Base-by-base conservation (phyloP, 78 protist species). In the Polysphondylium violaceum region DNA sequence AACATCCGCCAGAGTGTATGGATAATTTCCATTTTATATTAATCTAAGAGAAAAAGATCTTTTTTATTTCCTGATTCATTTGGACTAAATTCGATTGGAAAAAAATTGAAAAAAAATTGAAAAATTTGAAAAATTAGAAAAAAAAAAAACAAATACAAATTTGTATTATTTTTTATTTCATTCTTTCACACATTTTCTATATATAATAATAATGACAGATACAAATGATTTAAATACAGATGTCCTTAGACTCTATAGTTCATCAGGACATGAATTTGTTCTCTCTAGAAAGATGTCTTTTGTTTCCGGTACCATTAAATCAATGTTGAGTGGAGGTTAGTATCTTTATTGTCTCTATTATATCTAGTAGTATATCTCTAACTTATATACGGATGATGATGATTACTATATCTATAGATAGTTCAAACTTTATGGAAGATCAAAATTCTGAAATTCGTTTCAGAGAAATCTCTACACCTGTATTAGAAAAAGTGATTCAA, bases 301-400 rank as follows among this genome's bases (percentile, higher is more conserved):
- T 69, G 95, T 96, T 25, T 87, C 95, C 14, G 97, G 96, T 61
- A 93, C 96, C 0, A 94, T 96, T 61, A 95, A 94, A 61, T 76
- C 95, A 25, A 96, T 96, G 98, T 83, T 96, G 29, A 25, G 74
- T 25, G 98, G 97, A 0, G 97, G 97, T 93, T 38, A 2, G 94
- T 55, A 55, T 17, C 27, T 55, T 55, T 55, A 47, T 47, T 12
- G 11, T 47, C 53, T 47, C 11, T 47, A 47, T 47, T 47, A 47
- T 11, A 12, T 12, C 7, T 12, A 47, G 53, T 47, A 47, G 53
- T 47, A 47, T 11, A 11, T 47, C 23, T 47, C 11, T 47, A 47
- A 12, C 7, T 12, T 12, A 11, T 12, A 47, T 47, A 47, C 7
- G 23, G 7, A 47, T 47, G 11, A 12, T 47, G 11, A 47, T 47